Percentiles rank a stretch among this genome's conserved stretches.
Evolutionary conservation across 73 alveolate genomes (phyloP).

Genomic region (Paramecium primaurelia): DNA sequence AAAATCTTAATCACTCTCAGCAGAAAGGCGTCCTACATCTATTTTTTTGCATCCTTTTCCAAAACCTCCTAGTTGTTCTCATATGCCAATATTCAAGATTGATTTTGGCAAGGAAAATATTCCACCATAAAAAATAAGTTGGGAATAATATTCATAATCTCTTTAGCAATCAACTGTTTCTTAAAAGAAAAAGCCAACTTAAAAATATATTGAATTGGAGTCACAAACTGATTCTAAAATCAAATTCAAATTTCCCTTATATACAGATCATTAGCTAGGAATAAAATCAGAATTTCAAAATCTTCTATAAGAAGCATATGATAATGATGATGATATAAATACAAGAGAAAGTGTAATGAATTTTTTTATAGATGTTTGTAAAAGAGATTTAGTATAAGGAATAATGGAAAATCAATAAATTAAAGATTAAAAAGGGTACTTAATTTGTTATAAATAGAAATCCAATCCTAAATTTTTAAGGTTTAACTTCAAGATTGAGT

Average conservation of each 20-base stretch:
- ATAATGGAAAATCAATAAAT: background rate
- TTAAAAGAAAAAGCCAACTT: background rate
- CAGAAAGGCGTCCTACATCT: constrained; percentile 10
- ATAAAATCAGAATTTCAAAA: background rate
- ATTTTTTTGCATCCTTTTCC: background rate
- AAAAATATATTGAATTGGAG: background rate
- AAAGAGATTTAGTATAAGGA: constrained; percentile 4
- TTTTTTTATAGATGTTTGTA: constrained; percentile 9
- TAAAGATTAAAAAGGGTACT: background rate
- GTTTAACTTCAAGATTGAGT: background rate
- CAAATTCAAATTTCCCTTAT: background rate
- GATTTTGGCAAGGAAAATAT: background rate
- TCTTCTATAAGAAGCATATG: background rate
- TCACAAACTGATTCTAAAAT: background rate
- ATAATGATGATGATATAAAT: constrained; percentile 44
- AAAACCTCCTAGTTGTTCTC: background rate
- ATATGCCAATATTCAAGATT: background rate
- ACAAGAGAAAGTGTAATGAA: constrained; percentile 21
- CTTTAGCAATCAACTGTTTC: background rate
- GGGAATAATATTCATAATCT: background rate
- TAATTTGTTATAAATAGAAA: background rate
- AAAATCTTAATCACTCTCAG: background rate
- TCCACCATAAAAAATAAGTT: background rate
- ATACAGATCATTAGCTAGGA: background rate
- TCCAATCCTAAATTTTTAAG: background rate